Evolutionary conservation across 108 stramenopile genomes (phyloP), one percentile per base, ranked within the genome.

Genomic region (Stephanodiscus triporus): DNA sequence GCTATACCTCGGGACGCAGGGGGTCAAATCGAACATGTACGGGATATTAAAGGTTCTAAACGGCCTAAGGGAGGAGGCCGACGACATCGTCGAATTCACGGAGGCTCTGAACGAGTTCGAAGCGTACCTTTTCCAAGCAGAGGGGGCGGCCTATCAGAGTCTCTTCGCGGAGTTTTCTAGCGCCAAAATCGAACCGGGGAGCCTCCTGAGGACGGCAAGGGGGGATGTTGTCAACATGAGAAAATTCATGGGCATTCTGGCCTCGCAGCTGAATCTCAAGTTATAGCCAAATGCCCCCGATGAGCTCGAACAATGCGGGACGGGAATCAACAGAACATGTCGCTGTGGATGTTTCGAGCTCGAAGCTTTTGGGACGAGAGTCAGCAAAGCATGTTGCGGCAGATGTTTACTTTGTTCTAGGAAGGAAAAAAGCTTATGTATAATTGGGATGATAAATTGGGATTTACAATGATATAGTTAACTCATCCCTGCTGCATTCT

Each of bases 41-140:
- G 89, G 89, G 1, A 82, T 90, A 19, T 38, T 66, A 32, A 83
- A 84, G 32, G 84, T 87, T 36, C 40, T 89, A 4, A 87, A 84
- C 56, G 8, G 43, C 7, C 79, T 89, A 16, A 75, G 40, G 32
- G 80, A 75, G 1, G 82, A 86, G 73, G 77, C 84, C 0, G 76
- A 85, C 3, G 88, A 89, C 67, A 75, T 89, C 63, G 86, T 87
- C 11, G 84, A 85, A 34, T 90, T 75, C 53, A 83, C 83, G 3
- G 89, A 90, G 64, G 62, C 73, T 0, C 75, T 80, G 68, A 68
- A 86, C 49, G 86, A 86, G 43, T 90, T 90, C 63, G 81, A 87
- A 38, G 76, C 86, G 0, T 82, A 81, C 60, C 54, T 84, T 22
- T 78, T 63, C 56, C 83, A 84, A 49, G 87, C 89, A 22, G 89